Percentiles rank a stretch among this genome's conserved stretches.
phyloP scores from a whole-genome alignment of 179 eudicot species.

The Beta lomatogona region DNA sequence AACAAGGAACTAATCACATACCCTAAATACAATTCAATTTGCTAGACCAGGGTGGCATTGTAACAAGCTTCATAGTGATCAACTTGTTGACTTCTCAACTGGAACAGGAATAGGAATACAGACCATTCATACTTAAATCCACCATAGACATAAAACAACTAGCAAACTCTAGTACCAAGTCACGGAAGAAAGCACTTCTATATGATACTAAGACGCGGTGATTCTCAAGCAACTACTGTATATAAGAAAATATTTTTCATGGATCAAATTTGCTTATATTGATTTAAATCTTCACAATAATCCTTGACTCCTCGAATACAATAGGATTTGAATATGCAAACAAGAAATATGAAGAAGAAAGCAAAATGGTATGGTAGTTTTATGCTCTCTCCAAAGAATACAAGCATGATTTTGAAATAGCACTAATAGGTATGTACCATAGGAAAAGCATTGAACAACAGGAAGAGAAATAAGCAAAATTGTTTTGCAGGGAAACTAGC shows the following conservation, averaged over 20 bases:
- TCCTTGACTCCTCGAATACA: not conserved
- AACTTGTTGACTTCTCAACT: not conserved
- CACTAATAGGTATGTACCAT: not conserved
- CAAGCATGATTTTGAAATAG: not conserved
- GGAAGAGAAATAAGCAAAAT: no score
- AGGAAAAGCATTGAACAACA: not conserved
- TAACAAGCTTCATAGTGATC: not conserved
- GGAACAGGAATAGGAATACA: not conserved
- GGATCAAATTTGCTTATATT: not conserved
- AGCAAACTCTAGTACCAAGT: not conserved
- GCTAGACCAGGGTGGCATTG: not conserved
- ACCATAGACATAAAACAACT: not conserved
- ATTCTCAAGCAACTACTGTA: not conserved
- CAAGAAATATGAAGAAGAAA: no score
- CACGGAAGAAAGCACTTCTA: not conserved
- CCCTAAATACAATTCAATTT: not conserved
- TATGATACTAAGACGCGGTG: not conserved
- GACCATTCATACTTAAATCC: not conserved
- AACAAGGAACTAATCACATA: not conserved
- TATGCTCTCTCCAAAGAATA: not conserved
- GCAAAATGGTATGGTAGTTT: not conserved
- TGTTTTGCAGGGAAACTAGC: no score
- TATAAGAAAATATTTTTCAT: no score
- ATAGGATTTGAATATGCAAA: not conserved
- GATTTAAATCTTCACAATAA: no score